Evolutionary conservation across 441 rosid species (phyloP), one percentile per base, ranked within the genome.

Genomic region (Macaranga tanarius): DNA sequence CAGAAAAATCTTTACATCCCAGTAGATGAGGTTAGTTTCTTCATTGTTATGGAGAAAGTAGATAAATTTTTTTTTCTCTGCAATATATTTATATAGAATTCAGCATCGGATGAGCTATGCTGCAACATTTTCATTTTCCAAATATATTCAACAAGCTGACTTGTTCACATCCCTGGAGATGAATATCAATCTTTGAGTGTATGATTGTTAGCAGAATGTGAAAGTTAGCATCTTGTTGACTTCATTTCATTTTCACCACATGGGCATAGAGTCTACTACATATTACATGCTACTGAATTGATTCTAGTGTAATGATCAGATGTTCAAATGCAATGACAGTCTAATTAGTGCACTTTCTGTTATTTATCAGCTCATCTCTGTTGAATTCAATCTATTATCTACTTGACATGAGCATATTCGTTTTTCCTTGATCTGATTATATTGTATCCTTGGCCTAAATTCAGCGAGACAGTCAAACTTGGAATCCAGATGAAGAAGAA

Each of bases 1-100:
- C 92, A 83, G 74, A 80, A 77, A 10, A 81, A 78, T 75, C 82
- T 66, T 62, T 94, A 92, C 75, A 67, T 62, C 54, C 87, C 90
- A 20, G 75, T 92, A 34, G 80, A 69, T 44, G 97, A 89, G 98
- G 98, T 94, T 71, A 31, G 87, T 78, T 74, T 12, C 70, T 47
- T 70, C 7, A 47, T 47, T 47, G 31, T 70, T 28, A 58, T 57
- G 9, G 3, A 58, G n/a, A 34, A 54, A 31, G 31, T 70, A 25
- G 26, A 19, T 45, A 10, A 47, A 13, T 59, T 45, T 59, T 45
- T 59, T 45, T 38, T 70, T n/a, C 12, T 23, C 4, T 50, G 23
- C 55, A 10, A 22, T 40, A 3, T 28, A 5, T 7, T 20, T 44
- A 2, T 64, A 5, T 45, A 44, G 38, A 44, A 28, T 60, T 15